Evolutionary conservation across 2,329 filamentous ascomycete genomes (phyloP), one percentile per base, ranked within the genome.

Genomic region (Hypoxylon sp.): DNA sequence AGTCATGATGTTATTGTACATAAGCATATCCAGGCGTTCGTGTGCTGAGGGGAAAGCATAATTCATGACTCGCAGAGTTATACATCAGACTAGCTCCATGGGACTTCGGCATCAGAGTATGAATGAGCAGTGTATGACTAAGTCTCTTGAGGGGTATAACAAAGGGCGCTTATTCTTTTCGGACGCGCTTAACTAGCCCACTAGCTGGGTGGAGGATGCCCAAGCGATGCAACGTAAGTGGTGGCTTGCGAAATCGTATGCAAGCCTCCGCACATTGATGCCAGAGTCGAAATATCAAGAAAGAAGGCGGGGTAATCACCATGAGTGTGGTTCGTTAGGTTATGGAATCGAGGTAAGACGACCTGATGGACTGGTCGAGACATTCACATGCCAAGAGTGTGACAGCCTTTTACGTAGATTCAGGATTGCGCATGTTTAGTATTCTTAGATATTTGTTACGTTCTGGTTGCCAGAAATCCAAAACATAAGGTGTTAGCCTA

Each of bases 1-100:
- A 71, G 68, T 66, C 62, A 61, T 66, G 62, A 68, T 71, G 62
- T 57, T 70, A 68, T 68, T 22, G 11, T 66, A 68, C 61, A 66
- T 69, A 33, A 59, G 58, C 5, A 56, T 51, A 50, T 56, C n/a
- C 37, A 50, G 30, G 7, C 22, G 11, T 40, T 56, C 53, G 22
- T 53, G 61, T 30, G 35, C 35, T 51, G 27, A 35, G 27, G 8
- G 22, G 25, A 35, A 10, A 11, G 20, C 31, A 61, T 35, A 33
- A 40, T 13, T 59, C 53, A 53, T 57, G 58, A 63, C 65, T 68
- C 61, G 61, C 25, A 31, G 40, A 27, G 14, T 37, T 42, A 17
- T 37, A 17, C 49, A 57, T 44, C 55, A 25, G 37, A 56, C 35
- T 58, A 63, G 46, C 22, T 30, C 56, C 42, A 50, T 44, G 31